Evolutionary conservation across 2,329 filamentous ascomycete species (phyloP).

Genomic region (Stagonosporopsis tanaceti): DNA sequence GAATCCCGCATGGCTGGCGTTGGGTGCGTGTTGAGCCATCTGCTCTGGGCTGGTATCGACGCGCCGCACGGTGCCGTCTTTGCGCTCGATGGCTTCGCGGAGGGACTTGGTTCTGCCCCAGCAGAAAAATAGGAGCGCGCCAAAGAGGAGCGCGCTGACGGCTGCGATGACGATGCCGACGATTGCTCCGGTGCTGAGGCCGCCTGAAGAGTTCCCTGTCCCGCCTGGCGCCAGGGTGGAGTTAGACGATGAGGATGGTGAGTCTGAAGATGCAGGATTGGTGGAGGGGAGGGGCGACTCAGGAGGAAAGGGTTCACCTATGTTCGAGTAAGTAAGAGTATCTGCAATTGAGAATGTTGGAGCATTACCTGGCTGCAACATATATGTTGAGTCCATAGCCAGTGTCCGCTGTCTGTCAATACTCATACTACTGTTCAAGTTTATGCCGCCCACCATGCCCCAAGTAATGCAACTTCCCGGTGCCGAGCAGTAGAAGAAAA

Average conservation of each 20-base stretch:
- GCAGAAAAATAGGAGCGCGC: conserved; percentile 36
- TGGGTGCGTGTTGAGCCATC: conserved; percentile 2
- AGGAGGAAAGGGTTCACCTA: conserved; percentile 43
- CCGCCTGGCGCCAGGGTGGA: not conserved
- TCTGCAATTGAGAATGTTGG: too few species aligned
- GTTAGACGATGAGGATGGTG: conserved; percentile 8
- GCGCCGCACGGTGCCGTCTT: conserved; percentile 24
- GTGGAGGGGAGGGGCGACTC: conserved; percentile 26
- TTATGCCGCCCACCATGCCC: conserved; percentile 80
- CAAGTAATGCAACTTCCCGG: conserved; percentile 69
- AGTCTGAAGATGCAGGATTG: conserved; percentile 6
- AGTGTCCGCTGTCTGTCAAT: conserved; percentile 35
- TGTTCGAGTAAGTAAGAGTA: not conserved
- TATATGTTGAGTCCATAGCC: conserved; percentile 37
- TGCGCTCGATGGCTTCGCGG: conserved; percentile 34
- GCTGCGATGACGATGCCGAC: conserved; percentile 67
- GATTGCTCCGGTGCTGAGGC: conserved; percentile 50
- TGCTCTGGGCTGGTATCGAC: conserved; percentile 1
- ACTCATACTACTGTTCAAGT: conserved; percentile 56
- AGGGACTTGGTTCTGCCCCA: conserved; percentile 34
- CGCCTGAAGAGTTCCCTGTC: not conserved
- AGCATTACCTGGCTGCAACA: conserved; percentile 35
- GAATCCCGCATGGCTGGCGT: conserved; percentile 1
- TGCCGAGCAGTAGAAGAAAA: conserved; percentile 59
- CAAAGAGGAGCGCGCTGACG: conserved; percentile 29